A percentile compares a stretch with the other conserved stretches of the same genome.
phyloP scores from a whole-genome alignment of 192 early-diverging fungal species.

The Mortierella hygrophila region DNA sequence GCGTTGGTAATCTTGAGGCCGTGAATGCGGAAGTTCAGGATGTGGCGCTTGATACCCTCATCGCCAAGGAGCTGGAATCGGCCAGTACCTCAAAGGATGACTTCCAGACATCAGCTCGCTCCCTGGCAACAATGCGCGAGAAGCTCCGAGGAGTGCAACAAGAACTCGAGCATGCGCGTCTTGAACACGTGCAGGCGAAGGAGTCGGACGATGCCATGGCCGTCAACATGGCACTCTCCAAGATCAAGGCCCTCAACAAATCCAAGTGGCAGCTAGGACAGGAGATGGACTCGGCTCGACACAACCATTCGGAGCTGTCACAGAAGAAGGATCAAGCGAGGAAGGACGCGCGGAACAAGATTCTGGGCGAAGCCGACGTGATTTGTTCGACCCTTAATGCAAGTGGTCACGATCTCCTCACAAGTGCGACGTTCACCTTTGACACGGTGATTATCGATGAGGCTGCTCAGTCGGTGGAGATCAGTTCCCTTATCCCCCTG shows the following conservation, averaged over 20 bases:
- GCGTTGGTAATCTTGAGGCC: constrained; percentile 81
- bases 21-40: constrained; percentile 82
- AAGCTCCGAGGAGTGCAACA: constrained; percentile 56
- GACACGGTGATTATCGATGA: constrained; percentile 95
- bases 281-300: constrained; percentile 41
- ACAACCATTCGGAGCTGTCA: constrained; percentile 53
- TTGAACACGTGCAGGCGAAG: constrained; percentile 45
- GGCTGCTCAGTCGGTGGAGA: constrained; percentile 93
- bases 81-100: constrained; percentile 46
- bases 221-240: constrained; percentile 54
- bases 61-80: constrained; percentile 71
- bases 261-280: constrained; percentile 49
- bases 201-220: constrained; percentile 42
- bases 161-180: constrained; percentile 53
- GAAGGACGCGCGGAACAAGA: constrained; percentile 69
- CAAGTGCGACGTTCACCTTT: constrained; percentile 75
- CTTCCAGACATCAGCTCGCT: constrained; percentile 50
- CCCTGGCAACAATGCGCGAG: constrained; percentile 50
- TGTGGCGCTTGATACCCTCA: constrained; percentile 77
- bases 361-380: constrained; percentile 85
- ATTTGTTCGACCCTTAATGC: constrained; percentile 88
- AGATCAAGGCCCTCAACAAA: constrained; percentile 60
- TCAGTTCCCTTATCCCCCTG: constrained; percentile 89
- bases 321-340: constrained; percentile 58
- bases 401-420: constrained; percentile 87